These are phyloP conservation scores for Trichosporon faecale DNA, from an alignment of 1,284 basidiomycete genomes.

Conservation along the genomic window DNA sequence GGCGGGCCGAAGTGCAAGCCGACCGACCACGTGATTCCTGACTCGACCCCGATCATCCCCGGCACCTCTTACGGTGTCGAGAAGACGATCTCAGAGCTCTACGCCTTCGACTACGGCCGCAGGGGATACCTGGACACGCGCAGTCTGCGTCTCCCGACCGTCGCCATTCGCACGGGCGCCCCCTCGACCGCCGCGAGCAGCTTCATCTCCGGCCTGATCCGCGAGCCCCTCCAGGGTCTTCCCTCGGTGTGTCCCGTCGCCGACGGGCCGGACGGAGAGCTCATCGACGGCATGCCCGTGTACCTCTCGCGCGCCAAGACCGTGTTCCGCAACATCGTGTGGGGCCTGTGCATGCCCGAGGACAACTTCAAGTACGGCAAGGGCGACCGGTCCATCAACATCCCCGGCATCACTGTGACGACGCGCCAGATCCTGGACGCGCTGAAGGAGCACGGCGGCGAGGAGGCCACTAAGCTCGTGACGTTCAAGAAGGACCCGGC, in stretches of 20 bases:
- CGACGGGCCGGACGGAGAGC: constrained; percentile 36
- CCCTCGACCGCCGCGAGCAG: constrained; percentile 62
- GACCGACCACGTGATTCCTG: constrained; percentile 43
- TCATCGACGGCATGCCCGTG: constrained; percentile 55
- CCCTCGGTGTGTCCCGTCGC: constrained; percentile 59
- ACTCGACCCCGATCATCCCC: constrained; percentile 59
- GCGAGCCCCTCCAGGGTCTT: constrained; percentile 62
- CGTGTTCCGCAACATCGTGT: constrained; percentile 52
- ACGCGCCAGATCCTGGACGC: constrained; percentile 51
- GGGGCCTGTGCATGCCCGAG: constrained; percentile 47
- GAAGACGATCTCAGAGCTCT: constrained; percentile 62
- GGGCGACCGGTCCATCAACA: constrained; percentile 45
- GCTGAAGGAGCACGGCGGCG: constrained; percentile 45
- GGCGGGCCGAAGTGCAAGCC: constrained; percentile 59
- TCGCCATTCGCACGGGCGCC: constrained; percentile 60
- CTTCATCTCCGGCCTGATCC: constrained; percentile 64
- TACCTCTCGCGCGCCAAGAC: constrained; percentile 60
- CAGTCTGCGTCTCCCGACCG: constrained; percentile 62
- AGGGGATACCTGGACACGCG: constrained; percentile 62
- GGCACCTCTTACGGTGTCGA: constrained; percentile 61
- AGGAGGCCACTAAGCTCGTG: constrained; percentile 44
- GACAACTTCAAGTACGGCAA: constrained; percentile 36
- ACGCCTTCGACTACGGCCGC: constrained; percentile 65
- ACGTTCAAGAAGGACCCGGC: constrained; percentile 48
- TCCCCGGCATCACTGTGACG: constrained; percentile 52